A percentile compares a stretch with the other conserved stretches of the same genome.
phyloP scores from a whole-genome alignment of 371 early-diverging fungal genomes.

The Zopfochytrium polystomum region DNA sequence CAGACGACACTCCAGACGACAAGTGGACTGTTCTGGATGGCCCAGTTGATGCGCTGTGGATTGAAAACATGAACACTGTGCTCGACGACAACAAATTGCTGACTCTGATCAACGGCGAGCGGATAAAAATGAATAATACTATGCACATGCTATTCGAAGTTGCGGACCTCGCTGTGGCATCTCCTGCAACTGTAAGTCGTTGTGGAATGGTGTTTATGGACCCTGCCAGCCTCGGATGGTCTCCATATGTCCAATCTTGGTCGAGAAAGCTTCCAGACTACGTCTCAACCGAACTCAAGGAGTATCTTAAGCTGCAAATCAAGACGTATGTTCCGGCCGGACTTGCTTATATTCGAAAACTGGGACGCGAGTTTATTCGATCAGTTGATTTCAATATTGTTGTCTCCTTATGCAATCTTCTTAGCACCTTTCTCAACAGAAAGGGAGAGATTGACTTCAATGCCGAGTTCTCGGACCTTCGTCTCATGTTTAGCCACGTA shows the following conservation, averaged over 20 bases:
- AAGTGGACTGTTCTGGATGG: slow-evolving; percentile 68
- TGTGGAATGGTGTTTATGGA: slow-evolving; percentile 66
- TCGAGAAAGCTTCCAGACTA: slow-evolving; percentile 34
- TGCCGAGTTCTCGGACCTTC: slow-evolving; percentile 34
- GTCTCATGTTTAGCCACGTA: slow-evolving; percentile 41
- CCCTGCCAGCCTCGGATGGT: slow-evolving; percentile 54
- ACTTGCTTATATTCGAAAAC: slow-evolving; percentile 44
- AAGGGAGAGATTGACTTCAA: slow-evolving; percentile 41
- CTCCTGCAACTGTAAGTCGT: slow-evolving; percentile 59
- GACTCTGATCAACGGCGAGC: slow-evolving; percentile 60
- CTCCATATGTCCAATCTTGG: slow-evolving; percentile 50
- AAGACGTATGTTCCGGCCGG: slow-evolving; percentile 44
- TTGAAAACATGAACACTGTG: slow-evolving; percentile 62
- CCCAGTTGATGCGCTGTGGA: slow-evolving; percentile 64
- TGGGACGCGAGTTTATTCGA: slow-evolving; percentile 45
- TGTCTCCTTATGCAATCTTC: slow-evolving; percentile 42
- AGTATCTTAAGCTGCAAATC: slow-evolving; percentile 30
- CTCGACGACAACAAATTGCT: slow-evolving; percentile 64
- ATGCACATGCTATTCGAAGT: slow-evolving; percentile 64
- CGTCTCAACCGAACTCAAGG: slow-evolving; percentile 41
- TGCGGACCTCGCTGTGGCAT: slow-evolving; percentile 58
- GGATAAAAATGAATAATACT: slow-evolving; percentile 56
- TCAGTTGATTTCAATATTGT: slow-evolving; percentile 53
- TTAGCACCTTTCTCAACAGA: slow-evolving; percentile 42
- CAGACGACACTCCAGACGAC: slow-evolving; percentile 48